Base-by-base conservation (phyloP, 2,329 filamentous ascomycete species). In the Apiospora pterosperma region DNA sequence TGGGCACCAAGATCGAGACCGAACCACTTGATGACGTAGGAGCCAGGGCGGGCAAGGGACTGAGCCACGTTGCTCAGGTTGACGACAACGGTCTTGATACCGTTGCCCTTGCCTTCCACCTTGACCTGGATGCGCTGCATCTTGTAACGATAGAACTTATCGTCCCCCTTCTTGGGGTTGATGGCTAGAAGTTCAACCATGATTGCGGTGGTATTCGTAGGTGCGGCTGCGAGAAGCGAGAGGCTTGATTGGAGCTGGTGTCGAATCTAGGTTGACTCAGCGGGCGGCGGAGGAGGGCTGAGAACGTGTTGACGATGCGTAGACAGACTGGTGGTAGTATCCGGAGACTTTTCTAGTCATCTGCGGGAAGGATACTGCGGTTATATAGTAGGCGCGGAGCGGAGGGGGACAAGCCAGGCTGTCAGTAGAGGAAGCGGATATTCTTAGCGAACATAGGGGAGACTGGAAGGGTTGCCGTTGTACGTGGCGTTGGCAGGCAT, bases 71-170 rank as follows among this genome's bases (percentile, higher is more conserved):
- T 96, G 86, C 90, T 92, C 77, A 99, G 83, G 82, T 99, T 99
- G 87, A 97, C 93, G 73, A 99, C 90, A 76, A 99, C 96, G 74
- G 86, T 99, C 86, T 99, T 99, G 89, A 99, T 99, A 77, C 96
- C 96, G 84, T 99, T 99, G 72, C 96, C 96, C 83, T 99, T 99
- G 82, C 96, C 96, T 84, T 99, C 96, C 75, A 99, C 96, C 87
- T 99, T 99, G 80, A 96, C 97, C 86, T 97, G 93, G 78, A 99
- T 85, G 74, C 90, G 91, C 85, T 98, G 96, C 96, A 99, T 99
- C 89, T 99, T 99, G 90, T 99, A 99, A 81, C 96, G 96, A 85
- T 99, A 99, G 89, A 97, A 99, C 83, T 91, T 91, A 84, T 99
- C 96, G 85, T 90, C 91, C 84, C 97, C 91, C 91, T 98, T 95